Percentiles rank a stretch among this genome's conserved stretches.
These are phyloP conservation scores for Ophiostoma sp. DNA, from an alignment of 2,329 filamentous ascomycete genomes.

Conservation along the genomic window DNA sequence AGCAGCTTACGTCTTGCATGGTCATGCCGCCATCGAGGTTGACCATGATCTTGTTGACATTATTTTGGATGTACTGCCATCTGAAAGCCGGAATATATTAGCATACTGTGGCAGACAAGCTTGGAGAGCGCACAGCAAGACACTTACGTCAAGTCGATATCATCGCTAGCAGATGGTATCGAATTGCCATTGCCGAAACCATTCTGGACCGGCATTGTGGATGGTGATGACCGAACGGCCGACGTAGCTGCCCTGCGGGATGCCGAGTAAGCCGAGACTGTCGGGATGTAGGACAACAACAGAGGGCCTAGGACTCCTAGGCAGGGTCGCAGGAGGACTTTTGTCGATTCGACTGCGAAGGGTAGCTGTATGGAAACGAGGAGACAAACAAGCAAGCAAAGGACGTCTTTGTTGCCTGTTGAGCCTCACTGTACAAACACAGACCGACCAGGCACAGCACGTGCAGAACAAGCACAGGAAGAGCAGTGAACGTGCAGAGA, in stretches of 20 bases:
- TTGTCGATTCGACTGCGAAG: neutral
- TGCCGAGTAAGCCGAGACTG: no score
- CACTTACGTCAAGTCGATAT: constrained; percentile 29
- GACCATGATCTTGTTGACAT: constrained; percentile 89
- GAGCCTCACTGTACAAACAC: neutral
- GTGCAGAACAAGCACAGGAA: neutral
- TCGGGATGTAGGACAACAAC: neutral
- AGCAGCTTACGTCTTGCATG: constrained; percentile 66
- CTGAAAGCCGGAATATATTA: constrained; percentile 39
- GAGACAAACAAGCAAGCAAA: neutral
- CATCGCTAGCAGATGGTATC: constrained; percentile 24
- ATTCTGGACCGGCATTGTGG: constrained; percentile 19
- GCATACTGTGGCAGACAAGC: neutral
- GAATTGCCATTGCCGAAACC: neutral
- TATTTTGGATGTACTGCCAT: constrained; percentile 83
- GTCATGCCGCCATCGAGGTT: constrained; percentile 89
- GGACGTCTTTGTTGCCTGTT: neutral
- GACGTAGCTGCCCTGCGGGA: neutral
- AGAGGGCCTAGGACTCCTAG: neutral
- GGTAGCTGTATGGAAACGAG: neutral
- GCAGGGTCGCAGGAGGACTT: neutral
- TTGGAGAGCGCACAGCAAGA: neutral
- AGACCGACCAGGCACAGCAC: neutral
- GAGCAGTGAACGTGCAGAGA: neutral
- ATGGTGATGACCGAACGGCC: constrained; percentile 1